These are phyloP conservation scores for Zoysia matrella DNA, from an alignment of 202 grass and related monocot genomes.

Conservation along the genomic window DNA sequence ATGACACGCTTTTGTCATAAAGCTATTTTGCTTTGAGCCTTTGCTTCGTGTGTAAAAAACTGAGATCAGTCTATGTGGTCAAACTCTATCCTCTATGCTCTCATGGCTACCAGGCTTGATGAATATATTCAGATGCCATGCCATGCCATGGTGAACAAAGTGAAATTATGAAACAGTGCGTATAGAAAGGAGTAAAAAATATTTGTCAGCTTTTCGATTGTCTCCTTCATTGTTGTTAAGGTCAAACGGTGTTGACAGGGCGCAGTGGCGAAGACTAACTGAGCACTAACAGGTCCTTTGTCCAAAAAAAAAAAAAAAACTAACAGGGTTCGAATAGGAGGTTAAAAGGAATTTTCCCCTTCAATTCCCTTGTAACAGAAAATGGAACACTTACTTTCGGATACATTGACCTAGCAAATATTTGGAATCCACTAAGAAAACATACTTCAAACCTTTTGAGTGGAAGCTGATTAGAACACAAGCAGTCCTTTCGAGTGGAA, in stretches of 20 bases:
- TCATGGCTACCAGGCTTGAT: neutral
- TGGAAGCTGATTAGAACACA: slow-evolving; percentile 35
- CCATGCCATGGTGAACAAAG: neutral
- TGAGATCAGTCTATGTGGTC: slow-evolving; percentile 22
- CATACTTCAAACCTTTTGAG: neutral
- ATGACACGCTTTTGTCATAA: slow-evolving; percentile 6
- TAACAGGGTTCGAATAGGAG: no score
- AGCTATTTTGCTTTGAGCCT: slow-evolving; percentile 23
- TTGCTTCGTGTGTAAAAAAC: slow-evolving; percentile 29
- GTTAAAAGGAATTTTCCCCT: neutral
- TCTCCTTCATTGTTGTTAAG: neutral
- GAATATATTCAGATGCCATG: neutral
- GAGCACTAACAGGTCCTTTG: neutral
- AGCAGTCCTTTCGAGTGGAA: slow-evolving; percentile 24
- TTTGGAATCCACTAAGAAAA: slow-evolving; percentile 16
- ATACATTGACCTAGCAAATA: neutral
- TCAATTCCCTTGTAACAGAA: neutral
- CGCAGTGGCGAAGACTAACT: neutral
- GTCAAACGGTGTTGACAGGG: neutral
- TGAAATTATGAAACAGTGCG: neutral
- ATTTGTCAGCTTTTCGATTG: neutral
- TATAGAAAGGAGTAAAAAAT: neutral
- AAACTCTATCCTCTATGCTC: neutral
- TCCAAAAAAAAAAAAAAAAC: no score
- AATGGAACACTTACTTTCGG: neutral